Percentiles rank a stretch among this genome's conserved stretches.
Evolutionary conservation across 1,139 yeast genomes (phyloP).

Genomic region (Pichia sp.): DNA sequence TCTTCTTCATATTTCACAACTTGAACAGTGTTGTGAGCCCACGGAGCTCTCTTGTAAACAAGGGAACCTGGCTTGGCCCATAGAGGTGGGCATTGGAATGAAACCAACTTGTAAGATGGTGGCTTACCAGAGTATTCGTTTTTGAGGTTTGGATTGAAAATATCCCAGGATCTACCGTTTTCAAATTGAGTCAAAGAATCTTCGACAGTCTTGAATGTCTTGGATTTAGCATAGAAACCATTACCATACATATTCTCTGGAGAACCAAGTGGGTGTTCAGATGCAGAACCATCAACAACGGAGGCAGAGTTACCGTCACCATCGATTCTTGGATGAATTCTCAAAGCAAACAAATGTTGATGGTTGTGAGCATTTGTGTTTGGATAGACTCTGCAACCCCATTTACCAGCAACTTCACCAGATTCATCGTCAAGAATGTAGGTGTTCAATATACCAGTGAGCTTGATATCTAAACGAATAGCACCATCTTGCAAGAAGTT

Average conservation of each 20-base stretch:
- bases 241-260: slow-evolving; percentile 70
- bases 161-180: slow-evolving; percentile 73
- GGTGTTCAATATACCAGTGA: slow-evolving; percentile 79
- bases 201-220: slow-evolving; percentile 59
- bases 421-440: slow-evolving; percentile 55
- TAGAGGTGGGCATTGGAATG: slow-evolving; percentile 70
- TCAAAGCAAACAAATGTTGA: slow-evolving; percentile 76
- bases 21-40: slow-evolving; percentile 65
- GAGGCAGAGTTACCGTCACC: slow-evolving; percentile 77
- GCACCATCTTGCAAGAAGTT: slow-evolving; percentile 80
- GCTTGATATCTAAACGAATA: slow-evolving; percentile 69
- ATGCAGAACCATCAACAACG: slow-evolving; percentile 58
- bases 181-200: slow-evolving; percentile 65
- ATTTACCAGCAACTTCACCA: slow-evolving; percentile 63
- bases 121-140: slow-evolving; percentile 73
- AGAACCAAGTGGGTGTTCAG: slow-evolving; percentile 61
- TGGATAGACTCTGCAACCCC: slow-evolving; percentile 80
- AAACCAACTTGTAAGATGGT: slow-evolving; percentile 70
- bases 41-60: slow-evolving; percentile 76
- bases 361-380: slow-evolving; percentile 81
- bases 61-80: slow-evolving; percentile 71
- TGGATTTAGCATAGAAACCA: slow-evolving; percentile 61
- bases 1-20: slow-evolving; percentile 69
- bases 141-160: slow-evolving; percentile 63
- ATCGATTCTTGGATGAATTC: slow-evolving; percentile 76